Base-by-base conservation (phyloP, 805 yeast species). In the Monosporozyma unispora region DNA sequence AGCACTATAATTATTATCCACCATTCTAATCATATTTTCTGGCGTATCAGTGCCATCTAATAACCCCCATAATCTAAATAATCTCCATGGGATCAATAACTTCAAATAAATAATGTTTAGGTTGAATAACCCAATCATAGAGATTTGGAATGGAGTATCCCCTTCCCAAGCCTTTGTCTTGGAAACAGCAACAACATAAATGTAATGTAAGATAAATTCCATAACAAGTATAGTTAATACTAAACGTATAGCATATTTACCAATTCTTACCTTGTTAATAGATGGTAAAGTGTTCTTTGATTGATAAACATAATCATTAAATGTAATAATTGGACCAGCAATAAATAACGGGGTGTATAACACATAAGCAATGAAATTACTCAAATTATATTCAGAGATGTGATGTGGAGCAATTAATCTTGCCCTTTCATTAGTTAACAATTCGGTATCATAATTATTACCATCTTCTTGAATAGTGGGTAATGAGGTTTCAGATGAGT, bases 11-110 rank as follows among this genome's bases (percentile, higher is more conserved):
- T 93, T 93, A 67, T 93, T 88, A 64, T 88, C 86, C 80, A 93
- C 87, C 63, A 98, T 90, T 51, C 99, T 74, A 50, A 93, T 81
- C 98, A 93, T 93, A 61, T 93, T 93, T 63, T 93, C 99, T 2
- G 99, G 98, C 0, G 98, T 87, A 61, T 93, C 98, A 47, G 91
- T 87, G 0, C 86, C 87, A 66, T 93, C 99, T n/a, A 87, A 56
- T 50, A 93, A 69, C 7, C 93, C 77, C 99, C 99, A 93, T 56
- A 91, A 73, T 54, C 99, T 73, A 70, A 93, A 93, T 45, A 91
- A 70, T 62, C 99, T 76, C 99, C 99, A 93, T 5, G 99, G 99
- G 48, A 93, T 84, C 50, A 93, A 75, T 38, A 93, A 68, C 64
- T 93, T 93, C 56, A 93, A 74, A 98, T 98, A 93, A 49, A 93